Evolutionary conservation across 129 eudicot species (phyloP).

Genomic region (Artemisia annua): DNA sequence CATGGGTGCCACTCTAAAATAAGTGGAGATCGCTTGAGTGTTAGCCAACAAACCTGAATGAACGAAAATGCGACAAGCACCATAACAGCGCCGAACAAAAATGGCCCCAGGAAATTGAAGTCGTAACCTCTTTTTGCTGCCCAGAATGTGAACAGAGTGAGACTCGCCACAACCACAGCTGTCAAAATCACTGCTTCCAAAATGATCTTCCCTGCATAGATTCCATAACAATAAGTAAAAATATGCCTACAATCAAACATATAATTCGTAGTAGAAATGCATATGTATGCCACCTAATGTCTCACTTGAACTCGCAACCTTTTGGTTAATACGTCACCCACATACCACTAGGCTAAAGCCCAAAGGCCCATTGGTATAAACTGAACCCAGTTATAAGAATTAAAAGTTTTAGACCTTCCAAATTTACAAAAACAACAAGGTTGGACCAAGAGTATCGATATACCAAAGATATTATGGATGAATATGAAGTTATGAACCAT

Average conservation of each 20-base stretch:
- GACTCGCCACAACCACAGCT: constrained; percentile 49
- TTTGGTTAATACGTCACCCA: too few species aligned
- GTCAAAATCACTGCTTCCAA: constrained; percentile 73
- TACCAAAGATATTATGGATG: background rate
- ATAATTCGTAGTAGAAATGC: too few species aligned
- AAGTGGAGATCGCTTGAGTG: background rate
- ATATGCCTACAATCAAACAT: too few species aligned
- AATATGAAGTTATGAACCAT: background rate
- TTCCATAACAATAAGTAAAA: background rate
- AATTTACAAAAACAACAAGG: background rate
- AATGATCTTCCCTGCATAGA: constrained; percentile 49
- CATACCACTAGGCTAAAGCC: too few species aligned
- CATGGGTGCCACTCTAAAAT: background rate
- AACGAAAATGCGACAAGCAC: constrained; percentile 52
- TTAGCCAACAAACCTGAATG: constrained; percentile 49
- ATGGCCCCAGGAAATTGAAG: constrained; percentile 73
- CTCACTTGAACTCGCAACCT: too few species aligned
- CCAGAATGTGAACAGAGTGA: constrained; percentile 74
- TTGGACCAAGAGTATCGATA: background rate
- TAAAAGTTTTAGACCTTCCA: background rate
- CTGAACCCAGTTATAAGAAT: background rate
- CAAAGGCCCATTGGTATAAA: background rate
- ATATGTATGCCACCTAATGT: too few species aligned
- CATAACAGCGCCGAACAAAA: constrained; percentile 55
- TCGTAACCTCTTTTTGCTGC: constrained; percentile 72